Evolutionary conservation across 73 alveolate genomes (phyloP).

Genomic region (Paramecium caudatum): DNA sequence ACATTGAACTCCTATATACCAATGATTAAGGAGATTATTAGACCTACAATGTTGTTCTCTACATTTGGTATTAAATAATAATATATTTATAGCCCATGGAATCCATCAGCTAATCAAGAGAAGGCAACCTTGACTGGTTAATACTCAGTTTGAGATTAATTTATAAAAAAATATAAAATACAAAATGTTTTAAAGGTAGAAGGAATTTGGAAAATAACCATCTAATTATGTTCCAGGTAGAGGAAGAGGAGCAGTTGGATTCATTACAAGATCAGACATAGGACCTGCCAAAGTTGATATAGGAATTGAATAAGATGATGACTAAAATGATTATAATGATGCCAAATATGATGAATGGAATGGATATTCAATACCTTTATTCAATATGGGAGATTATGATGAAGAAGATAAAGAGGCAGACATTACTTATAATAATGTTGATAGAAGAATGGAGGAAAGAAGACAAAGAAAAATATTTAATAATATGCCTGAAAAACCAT

Average conservation of each 20-base stretch:
- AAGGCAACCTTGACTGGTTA: constrained; percentile 46
- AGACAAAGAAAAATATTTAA: constrained; percentile 75
- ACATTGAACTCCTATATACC: background rate
- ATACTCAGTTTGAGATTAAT: constrained; percentile 24
- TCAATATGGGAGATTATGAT: constrained; percentile 71
- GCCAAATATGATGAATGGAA: constrained; percentile 86
- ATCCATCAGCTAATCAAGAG: constrained; percentile 3
- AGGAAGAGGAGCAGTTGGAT: constrained; percentile 91
- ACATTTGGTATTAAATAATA: background rate
- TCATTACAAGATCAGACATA: constrained; percentile 86
- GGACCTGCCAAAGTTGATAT: constrained; percentile 84
- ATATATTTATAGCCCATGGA: constrained; percentile 5
- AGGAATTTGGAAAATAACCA: constrained; percentile 87
- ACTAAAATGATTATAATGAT: constrained; percentile 73
- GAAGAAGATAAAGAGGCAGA: constrained; percentile 88
- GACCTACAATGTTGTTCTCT: background rate
- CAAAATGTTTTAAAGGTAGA: constrained; percentile 15
- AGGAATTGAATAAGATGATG: constrained; percentile 64
- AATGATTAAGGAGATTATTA: background rate
- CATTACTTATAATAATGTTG: constrained; percentile 74
- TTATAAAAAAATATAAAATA: too few species aligned
- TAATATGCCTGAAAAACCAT: constrained; percentile 63
- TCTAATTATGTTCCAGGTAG: constrained; percentile 88
- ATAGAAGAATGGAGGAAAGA: constrained; percentile 85
- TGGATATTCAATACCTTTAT: constrained; percentile 74